Evolutionary conservation across 306 rosid genomes (phyloP).

Genomic region (Cercis canadensis): DNA sequence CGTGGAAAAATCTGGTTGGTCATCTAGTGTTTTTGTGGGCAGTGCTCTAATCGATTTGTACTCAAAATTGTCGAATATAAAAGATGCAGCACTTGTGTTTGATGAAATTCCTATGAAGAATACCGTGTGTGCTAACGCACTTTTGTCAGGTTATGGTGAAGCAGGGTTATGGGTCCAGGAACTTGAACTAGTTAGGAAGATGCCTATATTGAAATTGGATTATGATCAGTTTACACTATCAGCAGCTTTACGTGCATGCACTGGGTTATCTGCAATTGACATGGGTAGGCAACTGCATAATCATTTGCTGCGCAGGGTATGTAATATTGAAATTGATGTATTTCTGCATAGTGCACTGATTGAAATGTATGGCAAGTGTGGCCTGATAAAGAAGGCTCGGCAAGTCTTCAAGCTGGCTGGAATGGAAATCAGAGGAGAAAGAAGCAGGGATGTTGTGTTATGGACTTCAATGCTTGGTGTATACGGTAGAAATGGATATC

Average conservation of each 20-base stretch:
- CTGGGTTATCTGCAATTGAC: constrained; percentile 66
- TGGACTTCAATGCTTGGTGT: constrained; percentile 87
- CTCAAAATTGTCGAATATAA: constrained; percentile 46
- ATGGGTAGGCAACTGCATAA: constrained; percentile 73
- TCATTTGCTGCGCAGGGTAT: constrained; percentile 49
- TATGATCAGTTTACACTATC: constrained; percentile 72
- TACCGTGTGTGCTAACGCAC: constrained; percentile 75
- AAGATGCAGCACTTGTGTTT: constrained; percentile 65
- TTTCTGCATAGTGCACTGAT: constrained; percentile 67
- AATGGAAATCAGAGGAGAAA: constrained; percentile 43
- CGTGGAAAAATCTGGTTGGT: constrained; percentile 68
- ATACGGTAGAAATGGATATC: constrained; percentile 67
- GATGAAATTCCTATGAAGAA: constrained; percentile 78
- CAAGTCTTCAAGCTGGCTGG: constrained; percentile 61
- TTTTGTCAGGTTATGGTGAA: constrained; percentile 65
- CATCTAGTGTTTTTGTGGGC: constrained; percentile 72
- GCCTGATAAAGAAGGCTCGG: constrained; percentile 65
- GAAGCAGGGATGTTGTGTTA: constrained; percentile 62
- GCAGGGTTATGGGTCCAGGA: constrained; percentile 64
- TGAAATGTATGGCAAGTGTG: constrained; percentile 87
- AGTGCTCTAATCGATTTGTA: constrained; percentile 69
- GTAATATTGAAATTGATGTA: constrained; percentile 56
- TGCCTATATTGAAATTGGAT: constrained; percentile 60
- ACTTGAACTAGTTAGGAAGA: constrained; percentile 59
- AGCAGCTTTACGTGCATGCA: constrained; percentile 66